These are phyloP conservation scores for Fusarium papillatum DNA, from an alignment of 2,329 filamentous ascomycete species.

Conservation along the genomic window DNA sequence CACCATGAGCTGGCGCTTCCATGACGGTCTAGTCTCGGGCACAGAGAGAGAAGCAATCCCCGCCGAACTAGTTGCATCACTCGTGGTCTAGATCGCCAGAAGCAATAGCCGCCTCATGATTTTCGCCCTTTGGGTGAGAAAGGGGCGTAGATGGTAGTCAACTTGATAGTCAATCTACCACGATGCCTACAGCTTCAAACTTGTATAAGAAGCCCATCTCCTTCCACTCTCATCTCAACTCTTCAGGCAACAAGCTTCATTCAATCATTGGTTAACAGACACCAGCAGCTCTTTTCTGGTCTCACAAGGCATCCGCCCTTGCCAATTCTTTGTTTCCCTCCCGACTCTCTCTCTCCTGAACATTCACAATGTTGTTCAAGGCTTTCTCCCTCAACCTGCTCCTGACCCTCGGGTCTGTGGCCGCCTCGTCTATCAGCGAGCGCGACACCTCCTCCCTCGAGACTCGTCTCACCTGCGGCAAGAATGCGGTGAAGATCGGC, in stretches of 20 bases:
- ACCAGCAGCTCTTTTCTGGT: not conserved
- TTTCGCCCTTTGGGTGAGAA: not conserved
- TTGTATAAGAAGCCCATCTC: not conserved
- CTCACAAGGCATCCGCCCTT: not conserved
- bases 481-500: not conserved
- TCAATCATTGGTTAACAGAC: constrained; percentile 1
- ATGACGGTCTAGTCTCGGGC: not conserved
- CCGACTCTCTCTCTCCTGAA: not conserved
- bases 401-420: not conserved
- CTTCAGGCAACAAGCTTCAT: constrained; percentile 8
- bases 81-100: not conserved
- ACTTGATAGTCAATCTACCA: not conserved
- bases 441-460: not conserved
- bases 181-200: not conserved
- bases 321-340: constrained; percentile 1
- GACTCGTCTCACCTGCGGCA: not conserved
- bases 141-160: not conserved
- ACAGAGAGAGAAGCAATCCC: not conserved
- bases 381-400: constrained; percentile 1
- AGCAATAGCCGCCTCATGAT: not conserved
- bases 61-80: not conserved
- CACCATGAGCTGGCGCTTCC: not conserved
- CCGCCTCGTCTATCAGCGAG: not conserved
- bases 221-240: not conserved
- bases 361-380: constrained; percentile 5